Percentiles rank a stretch among this genome's conserved stretches.
These are phyloP conservation scores for Penicillium cinerascens DNA, from an alignment of 495 filamentous ascomycete genomes.

Conservation along the genomic window DNA sequence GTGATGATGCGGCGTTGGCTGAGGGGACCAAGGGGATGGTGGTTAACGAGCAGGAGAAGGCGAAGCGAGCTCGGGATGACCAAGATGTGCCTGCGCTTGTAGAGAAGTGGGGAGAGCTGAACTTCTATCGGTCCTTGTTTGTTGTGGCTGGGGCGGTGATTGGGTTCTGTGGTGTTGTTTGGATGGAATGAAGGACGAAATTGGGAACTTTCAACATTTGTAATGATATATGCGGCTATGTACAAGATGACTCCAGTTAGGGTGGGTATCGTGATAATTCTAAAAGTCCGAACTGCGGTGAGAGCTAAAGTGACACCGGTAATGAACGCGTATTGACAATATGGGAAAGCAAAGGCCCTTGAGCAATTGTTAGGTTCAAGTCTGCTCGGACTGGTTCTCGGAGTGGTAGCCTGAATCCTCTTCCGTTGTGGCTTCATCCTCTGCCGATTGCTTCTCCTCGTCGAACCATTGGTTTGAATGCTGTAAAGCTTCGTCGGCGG, in stretches of 20 bases:
- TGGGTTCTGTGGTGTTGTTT: slow-evolving; percentile 19
- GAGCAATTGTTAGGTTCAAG: neutral
- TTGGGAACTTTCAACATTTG: neutral
- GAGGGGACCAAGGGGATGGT: slow-evolving; percentile 17
- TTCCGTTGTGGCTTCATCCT: slow-evolving; percentile 5
- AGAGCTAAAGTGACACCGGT: neutral
- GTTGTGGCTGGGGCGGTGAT: slow-evolving; percentile 20
- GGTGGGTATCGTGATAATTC: slow-evolving; percentile 14
- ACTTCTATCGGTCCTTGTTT: slow-evolving; percentile 16
- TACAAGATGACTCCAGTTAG: slow-evolving; percentile 9
- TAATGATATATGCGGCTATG: slow-evolving; percentile 5
- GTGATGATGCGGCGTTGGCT: slow-evolving; percentile 17
- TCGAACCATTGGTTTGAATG: slow-evolving; percentile 39
- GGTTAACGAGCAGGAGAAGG: slow-evolving; percentile 17
- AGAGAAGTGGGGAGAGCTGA: slow-evolving; percentile 20
- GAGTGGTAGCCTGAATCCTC: slow-evolving; percentile 3
- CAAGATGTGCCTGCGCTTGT: slow-evolving; percentile 17
- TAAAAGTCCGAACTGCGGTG: neutral
- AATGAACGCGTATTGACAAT: neutral
- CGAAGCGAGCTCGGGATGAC: slow-evolving; percentile 19
- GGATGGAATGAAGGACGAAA: slow-evolving; percentile 3
- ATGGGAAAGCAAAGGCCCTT: neutral
- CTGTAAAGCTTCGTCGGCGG: slow-evolving; percentile 33
- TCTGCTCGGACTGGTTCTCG: neutral
- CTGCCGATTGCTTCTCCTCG: slow-evolving; percentile 25